Evolutionary conservation across 805 yeast genomes (phyloP).

Genomic region (Candida chauliodis): DNA sequence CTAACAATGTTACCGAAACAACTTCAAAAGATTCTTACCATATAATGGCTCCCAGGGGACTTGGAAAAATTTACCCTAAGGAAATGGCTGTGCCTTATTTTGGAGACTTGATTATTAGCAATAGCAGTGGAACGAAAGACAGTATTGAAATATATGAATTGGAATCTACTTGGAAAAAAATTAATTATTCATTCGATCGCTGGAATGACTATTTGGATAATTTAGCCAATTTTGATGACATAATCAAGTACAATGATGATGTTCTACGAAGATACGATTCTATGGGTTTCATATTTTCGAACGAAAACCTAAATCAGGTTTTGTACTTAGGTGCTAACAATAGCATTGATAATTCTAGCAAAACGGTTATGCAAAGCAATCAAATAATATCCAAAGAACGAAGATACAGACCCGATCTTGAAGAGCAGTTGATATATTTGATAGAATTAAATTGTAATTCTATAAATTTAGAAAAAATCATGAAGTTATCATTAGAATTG

Average conservation of each 20-base stretch:
- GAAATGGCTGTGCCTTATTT: constrained; percentile 82
- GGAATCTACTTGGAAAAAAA: constrained; percentile 62
- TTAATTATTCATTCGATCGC: constrained; percentile 68
- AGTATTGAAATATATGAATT: constrained; percentile 46
- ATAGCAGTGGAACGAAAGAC: constrained; percentile 10
- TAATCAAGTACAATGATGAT: constrained; percentile 38
- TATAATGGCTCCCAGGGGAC: constrained; percentile 82
- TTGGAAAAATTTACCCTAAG: constrained; percentile 74
- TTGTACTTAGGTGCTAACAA: constrained; percentile 37
- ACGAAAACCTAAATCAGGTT: constrained; percentile 42
- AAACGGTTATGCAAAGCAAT: not conserved
- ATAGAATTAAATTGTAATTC: constrained; percentile 43
- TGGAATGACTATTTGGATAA: constrained; percentile 73
- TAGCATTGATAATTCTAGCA: constrained; percentile 18
- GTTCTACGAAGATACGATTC: constrained; percentile 36
- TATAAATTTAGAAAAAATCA: constrained; percentile 48
- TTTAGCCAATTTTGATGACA: constrained; percentile 42
- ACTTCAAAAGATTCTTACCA: constrained; percentile 49
- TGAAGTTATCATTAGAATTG: constrained; percentile 58
- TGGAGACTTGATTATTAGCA: constrained; percentile 73
- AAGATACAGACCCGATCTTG: constrained; percentile 19
- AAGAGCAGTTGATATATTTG: constrained; percentile 40
- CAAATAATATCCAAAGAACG: constrained; percentile 7
- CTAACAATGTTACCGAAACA: constrained; percentile 16
- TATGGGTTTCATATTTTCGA: constrained; percentile 42